phyloP scores from a whole-genome alignment of 371 early-diverging fungal species.

The Lichtheimia ornata region DNA sequence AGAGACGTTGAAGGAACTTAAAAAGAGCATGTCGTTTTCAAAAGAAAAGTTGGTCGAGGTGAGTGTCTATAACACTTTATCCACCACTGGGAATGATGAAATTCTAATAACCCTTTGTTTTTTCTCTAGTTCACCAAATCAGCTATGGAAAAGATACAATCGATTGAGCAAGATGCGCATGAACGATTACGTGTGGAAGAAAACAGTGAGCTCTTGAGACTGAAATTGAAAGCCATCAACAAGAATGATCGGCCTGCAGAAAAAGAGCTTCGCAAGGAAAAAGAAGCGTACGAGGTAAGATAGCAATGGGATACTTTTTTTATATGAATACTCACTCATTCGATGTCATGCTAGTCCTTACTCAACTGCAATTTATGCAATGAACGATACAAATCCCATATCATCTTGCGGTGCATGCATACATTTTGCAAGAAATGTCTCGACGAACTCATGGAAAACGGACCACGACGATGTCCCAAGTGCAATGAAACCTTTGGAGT shows the following conservation, averaged over 20 bases:
- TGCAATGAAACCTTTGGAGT: slow-evolving; percentile 93
- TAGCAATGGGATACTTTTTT: not conserved
- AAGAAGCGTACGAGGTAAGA: slow-evolving; percentile 44
- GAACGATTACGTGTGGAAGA: slow-evolving; percentile 55
- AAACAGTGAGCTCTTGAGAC: slow-evolving; percentile 55
- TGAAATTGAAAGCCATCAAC: slow-evolving; percentile 54
- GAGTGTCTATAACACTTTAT: slow-evolving; percentile 17
- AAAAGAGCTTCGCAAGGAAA: slow-evolving; percentile 49
- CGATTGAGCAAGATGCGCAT: slow-evolving; percentile 59
- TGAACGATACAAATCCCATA: slow-evolving; percentile 82
- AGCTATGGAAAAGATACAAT: slow-evolving; percentile 58
- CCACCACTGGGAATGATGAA: not conserved
- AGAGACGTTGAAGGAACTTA: slow-evolving; percentile 40
- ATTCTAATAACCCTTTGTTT: slow-evolving; percentile 4
- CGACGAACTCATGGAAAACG: slow-evolving; percentile 83
- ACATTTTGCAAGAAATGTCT: slow-evolving; percentile 96
- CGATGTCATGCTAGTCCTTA: slow-evolving; percentile 53
- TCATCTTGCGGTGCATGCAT: slow-evolving; percentile 92
- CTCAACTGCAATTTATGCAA: slow-evolving; percentile 91
- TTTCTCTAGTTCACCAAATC: slow-evolving; percentile 43
- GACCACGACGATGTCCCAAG: slow-evolving; percentile 98
- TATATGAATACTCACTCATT: too few species aligned
- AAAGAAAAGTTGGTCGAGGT: slow-evolving; percentile 52
- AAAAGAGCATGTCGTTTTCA: slow-evolving; percentile 33
- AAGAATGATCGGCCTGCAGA: slow-evolving; percentile 57